These are phyloP conservation scores for Chytriomyces confervae DNA, from an alignment of 192 early-diverging fungal species.

Conservation along the genomic window DNA sequence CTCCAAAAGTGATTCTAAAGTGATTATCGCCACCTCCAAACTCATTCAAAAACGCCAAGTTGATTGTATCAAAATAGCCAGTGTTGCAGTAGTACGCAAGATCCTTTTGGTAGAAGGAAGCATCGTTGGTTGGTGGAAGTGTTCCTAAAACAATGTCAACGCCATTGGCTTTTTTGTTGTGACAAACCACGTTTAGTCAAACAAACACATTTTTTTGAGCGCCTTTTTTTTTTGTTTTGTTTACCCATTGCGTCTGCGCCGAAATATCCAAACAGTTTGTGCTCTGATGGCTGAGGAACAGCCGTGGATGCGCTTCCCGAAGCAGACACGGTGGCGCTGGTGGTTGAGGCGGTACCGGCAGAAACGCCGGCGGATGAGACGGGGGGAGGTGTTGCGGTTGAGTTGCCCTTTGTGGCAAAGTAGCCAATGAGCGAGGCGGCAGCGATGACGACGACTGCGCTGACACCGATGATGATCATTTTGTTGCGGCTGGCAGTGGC, in stretches of 20 bases:
- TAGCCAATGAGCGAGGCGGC: conserved; percentile 12
- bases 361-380: not conserved
- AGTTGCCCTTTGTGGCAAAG: conserved; percentile 13
- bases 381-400: not conserved
- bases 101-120: conserved; percentile 1
- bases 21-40: conserved; percentile 22
- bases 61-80: conserved; percentile 19
- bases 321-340: not conserved
- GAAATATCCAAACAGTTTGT: not conserved
- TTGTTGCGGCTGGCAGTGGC: not conserved
- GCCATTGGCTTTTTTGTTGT: conserved; percentile 14
- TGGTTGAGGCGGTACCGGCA: not conserved
- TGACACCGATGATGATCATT: not conserved
- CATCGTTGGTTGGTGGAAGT: not conserved
- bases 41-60: conserved; percentile 28
- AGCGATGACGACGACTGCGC: not conserved
- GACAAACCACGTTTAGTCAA: not conserved
- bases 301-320: not conserved
- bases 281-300: not conserved
- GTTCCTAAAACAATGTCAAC: conserved; percentile 11
- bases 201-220: conserved; percentile 3
- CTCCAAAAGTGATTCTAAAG: conserved; percentile 25
- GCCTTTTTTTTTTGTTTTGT: not conserved
- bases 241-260: not conserved
- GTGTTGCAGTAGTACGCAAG: conserved; percentile 28